phyloP scores from a whole-genome alignment of 257 asterid genomes.

The Datura wrightii region DNA sequence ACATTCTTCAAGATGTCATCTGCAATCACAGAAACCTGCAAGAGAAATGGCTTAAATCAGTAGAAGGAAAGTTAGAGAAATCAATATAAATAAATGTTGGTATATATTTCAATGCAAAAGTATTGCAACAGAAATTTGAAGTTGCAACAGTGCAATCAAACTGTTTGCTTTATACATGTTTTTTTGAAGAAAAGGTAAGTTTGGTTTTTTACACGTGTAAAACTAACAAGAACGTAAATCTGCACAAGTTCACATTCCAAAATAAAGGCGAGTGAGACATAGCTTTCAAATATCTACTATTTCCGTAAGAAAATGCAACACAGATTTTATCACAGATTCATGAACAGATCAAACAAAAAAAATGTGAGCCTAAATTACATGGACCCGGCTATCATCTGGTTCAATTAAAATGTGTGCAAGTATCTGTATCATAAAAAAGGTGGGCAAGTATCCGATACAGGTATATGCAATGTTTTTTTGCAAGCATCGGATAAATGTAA shows the following conservation, averaged over 20 bases:
- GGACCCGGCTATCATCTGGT: not conserved
- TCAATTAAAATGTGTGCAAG: not conserved
- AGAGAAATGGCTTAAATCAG: conserved; percentile 29
- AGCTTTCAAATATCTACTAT: not conserved
- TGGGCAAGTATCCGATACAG: not conserved
- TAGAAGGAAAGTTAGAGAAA: conserved; percentile 23
- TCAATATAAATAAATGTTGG: not conserved
- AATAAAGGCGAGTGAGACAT: not conserved
- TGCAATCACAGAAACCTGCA: conserved; percentile 94
- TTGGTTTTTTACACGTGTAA: not conserved
- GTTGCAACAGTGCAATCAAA: conserved; percentile 14
- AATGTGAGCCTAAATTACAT: not conserved
- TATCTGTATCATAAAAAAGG: not conserved
- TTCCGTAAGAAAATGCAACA: not conserved
- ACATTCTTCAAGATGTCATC: conserved; percentile 96
- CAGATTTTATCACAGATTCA: not conserved
- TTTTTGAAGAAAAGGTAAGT: not conserved
- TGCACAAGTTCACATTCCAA: conserved; percentile 1
- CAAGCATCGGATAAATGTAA: not conserved
- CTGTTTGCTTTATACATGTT: not conserved
- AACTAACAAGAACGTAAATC: conserved; percentile 2
- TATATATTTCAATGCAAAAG: not conserved
- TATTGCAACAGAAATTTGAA: not conserved
- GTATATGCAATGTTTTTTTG: not conserved
- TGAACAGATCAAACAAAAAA: not conserved